Evolutionary conservation across 2,329 filamentous ascomycete genomes (phyloP), one percentile per base, ranked within the genome.

Genomic region (Clonostachys byssicola): DNA sequence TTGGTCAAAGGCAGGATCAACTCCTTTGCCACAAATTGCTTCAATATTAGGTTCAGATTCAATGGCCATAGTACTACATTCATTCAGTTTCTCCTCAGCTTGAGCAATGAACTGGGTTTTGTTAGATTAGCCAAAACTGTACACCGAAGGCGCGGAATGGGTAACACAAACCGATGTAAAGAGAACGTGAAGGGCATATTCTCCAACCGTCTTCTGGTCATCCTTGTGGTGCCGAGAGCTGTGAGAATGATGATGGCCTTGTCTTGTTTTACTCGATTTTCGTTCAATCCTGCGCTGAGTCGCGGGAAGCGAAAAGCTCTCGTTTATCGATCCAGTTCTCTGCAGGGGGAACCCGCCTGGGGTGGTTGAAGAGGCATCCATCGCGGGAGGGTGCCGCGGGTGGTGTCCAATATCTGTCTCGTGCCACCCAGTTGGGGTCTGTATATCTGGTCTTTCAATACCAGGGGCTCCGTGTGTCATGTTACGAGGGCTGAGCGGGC

Each of bases 161-260:
- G 14, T 34, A 48, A 42, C 47, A 73, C 81, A 67, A 65, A 89
- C 86, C 51, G 92, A 91, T 54, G 94, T 97, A 68, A 97, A 96
- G 40, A 99, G 74, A 57, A 97, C 92, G 67, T 97, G 92, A 51
- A 99, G 74, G 17, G 94, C 94, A 78, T 96, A 97, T 73, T 99
- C 94, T 47, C 91, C 92, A n/a, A 96, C 92, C 0, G 92, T 96
- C 67, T 92, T 95, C 54, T 87, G 81, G 53, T 95, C 89, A 46
- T 86, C 81, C 55, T 82, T 81, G 56, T 84, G 75, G 57, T 86
- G 81, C 47, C 82, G 78, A 44, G 85, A 85, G 35, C 88, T 92
- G 59, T 90, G 85, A 14, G 88, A 89, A 56, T 85, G 86, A 60
- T 92, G 83, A 60, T 88, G 86, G 7, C 77, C 73, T 61, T 89